These are phyloP conservation scores for Suhomyces ambrosiae DNA, from an alignment of 1,139 yeast species.

Conservation along the genomic window DNA sequence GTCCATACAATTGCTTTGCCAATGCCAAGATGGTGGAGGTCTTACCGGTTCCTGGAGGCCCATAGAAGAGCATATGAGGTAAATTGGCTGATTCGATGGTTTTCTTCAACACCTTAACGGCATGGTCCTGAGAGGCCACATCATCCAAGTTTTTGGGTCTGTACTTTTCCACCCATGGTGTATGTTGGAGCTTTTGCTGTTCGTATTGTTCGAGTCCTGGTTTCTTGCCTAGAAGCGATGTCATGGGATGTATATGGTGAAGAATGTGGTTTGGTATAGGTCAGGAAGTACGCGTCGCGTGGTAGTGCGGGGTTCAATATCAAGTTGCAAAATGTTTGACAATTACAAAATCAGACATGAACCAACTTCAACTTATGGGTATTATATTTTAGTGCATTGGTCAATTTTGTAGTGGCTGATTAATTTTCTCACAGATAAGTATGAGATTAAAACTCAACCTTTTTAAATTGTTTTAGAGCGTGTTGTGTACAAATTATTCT, in stretches of 20 bases:
- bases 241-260: constrained; percentile 13
- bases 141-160: constrained; percentile 85
- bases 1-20: constrained; percentile 81
- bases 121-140: constrained; percentile 89
- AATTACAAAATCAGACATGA: no score
- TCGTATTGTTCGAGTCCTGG: constrained; percentile 36
- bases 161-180: constrained; percentile 82
- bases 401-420: no score
- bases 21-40: constrained; percentile 90
- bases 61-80: constrained; percentile 95
- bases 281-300: constrained; percentile 1
- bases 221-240: constrained; percentile 20
- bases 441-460: no score
- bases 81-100: constrained; percentile 79
- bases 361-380: no score
- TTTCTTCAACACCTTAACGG: constrained; percentile 80
- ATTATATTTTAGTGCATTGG: no score
- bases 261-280: neutral
- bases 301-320: constrained; percentile 7
- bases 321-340: neutral
- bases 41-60: constrained; percentile 98
- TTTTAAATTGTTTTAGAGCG: no score
- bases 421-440: no score
- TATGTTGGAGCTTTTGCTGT: constrained; percentile 50
- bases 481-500: no score